Conservation (phyloP, 805 yeast genomes). For the Starmerella davenportii region DNA sequence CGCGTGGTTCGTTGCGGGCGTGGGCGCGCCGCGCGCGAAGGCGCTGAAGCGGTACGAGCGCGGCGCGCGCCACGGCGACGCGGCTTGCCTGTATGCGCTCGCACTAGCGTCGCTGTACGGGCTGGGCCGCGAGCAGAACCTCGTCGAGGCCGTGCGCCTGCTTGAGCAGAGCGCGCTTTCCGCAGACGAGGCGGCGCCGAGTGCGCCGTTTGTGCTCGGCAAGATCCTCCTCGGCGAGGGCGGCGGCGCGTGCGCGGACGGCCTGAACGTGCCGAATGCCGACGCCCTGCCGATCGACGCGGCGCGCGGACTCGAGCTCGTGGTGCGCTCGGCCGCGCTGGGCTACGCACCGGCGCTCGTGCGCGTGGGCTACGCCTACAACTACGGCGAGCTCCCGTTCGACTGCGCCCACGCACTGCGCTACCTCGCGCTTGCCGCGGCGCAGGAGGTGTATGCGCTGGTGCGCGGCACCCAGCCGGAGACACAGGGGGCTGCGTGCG, state of each 20-base stretch:
- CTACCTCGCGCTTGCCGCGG: constrained; percentile 22
- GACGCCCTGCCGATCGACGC: background rate
- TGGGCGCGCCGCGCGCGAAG: constrained; percentile 15
- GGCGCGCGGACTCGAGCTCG: constrained; percentile 17
- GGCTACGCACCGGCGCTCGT: constrained; percentile 25
- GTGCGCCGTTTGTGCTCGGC: constrained; percentile 25
- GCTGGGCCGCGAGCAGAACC: constrained; percentile 16
- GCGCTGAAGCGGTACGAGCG: constrained; percentile 22
- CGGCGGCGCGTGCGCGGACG: constrained; percentile 16
- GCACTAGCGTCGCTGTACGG: constrained; percentile 21
- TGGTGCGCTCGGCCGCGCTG: constrained; percentile 24
- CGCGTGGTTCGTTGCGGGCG: constrained; percentile 20
- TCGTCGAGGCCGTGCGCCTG: constrained; percentile 15
- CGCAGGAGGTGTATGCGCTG: constrained; percentile 21
- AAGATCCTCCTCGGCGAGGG: constrained; percentile 24
- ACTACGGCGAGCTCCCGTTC: constrained; percentile 19
- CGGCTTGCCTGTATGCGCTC: constrained; percentile 26
- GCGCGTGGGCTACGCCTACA: constrained; percentile 24
- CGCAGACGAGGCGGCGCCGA: constrained; percentile 26
- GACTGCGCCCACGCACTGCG: constrained; percentile 21
- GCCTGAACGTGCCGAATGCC: constrained; percentile 2
- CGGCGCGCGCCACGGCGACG: constrained; percentile 24
- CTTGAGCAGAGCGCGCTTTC: constrained; percentile 18
- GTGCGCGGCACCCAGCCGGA: constrained; percentile 9
- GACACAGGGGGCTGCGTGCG: constrained; percentile 23